Evolutionary conservation across 176 grass and related monocot genomes (phyloP).

Genomic region (Melocanna baccifera): DNA sequence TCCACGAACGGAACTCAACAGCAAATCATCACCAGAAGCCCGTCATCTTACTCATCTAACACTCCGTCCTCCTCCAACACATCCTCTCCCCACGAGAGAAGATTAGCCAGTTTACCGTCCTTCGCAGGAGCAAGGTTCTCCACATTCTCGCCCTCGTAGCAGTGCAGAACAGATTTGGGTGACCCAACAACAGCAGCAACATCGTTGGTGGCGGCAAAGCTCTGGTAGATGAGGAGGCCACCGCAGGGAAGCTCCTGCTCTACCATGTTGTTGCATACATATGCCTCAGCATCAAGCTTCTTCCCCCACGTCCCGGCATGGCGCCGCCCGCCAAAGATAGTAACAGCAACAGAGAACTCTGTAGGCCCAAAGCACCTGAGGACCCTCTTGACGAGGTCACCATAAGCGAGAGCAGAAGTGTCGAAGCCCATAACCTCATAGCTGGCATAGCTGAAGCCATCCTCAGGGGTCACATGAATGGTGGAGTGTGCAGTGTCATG

Average conservation of each 20-base stretch:
- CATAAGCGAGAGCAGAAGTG: conserved; percentile 27
- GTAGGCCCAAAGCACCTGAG: conserved; percentile 57
- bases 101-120: conserved; percentile 32
- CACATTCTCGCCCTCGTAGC: conserved; percentile 31
- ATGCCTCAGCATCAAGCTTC: conserved; percentile 33
- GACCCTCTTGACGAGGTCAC: conserved; percentile 57
- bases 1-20: background rate
- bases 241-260: conserved; percentile 50
- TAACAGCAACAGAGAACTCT: conserved; percentile 68
- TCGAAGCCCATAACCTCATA: conserved; percentile 69
- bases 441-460: conserved; percentile 80
- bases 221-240: conserved; percentile 57
- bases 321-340: conserved; percentile 49
- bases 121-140: conserved; percentile 20
- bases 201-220: conserved; percentile 27
- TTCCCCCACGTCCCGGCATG: conserved; percentile 45
- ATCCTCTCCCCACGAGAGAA: conserved; percentile 37
- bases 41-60: conserved; percentile 17
- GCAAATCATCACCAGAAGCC: conserved; percentile 29
- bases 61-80: conserved; percentile 32
- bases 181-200: conserved; percentile 8
- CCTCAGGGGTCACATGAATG: conserved; percentile 77
- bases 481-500: conserved; percentile 51
- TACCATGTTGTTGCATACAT: conserved; percentile 44
- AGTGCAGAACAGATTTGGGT: conserved; percentile 51